Percentiles rank a stretch among this genome's conserved stretches.
These are phyloP conservation scores for Hortaea sp. DNA, from an alignment of 2,329 filamentous ascomycete genomes.

Conservation along the genomic window DNA sequence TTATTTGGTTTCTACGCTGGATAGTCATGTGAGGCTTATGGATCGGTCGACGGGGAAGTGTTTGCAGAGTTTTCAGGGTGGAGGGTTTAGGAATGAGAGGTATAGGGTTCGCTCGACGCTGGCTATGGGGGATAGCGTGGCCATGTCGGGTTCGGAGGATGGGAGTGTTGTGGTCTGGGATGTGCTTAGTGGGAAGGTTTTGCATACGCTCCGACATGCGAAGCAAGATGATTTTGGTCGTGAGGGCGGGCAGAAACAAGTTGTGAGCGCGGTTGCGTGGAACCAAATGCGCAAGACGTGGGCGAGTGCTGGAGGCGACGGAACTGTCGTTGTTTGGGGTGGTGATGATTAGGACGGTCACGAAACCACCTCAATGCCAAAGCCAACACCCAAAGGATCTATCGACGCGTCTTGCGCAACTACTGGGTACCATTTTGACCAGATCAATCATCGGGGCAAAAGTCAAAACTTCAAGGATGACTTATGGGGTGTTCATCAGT, in stretches of 20 bases:
- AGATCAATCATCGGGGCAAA: too few species aligned
- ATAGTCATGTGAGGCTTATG: conserved; percentile 69
- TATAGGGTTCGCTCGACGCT: conserved; percentile 67
- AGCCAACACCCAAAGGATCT: too few species aligned
- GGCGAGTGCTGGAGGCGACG: conserved; percentile 41
- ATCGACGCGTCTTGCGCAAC: too few species aligned
- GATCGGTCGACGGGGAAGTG: conserved; percentile 66
- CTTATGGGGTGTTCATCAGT: too few species aligned
- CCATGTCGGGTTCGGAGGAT: conserved; percentile 72
- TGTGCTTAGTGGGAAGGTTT: conserved; percentile 59
- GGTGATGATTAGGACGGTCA: background rate
- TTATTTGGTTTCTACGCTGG: conserved; percentile 63
- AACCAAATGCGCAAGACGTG: conserved; percentile 37
- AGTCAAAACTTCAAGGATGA: too few species aligned
- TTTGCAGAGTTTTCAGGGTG: conserved; percentile 58
- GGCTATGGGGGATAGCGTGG: conserved; percentile 65
- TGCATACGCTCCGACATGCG: conserved; percentile 48
- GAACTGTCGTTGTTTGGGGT: conserved; percentile 28
- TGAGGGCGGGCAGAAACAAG: conserved; percentile 30
- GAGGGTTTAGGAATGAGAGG: conserved; percentile 52
- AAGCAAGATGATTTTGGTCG: conserved; percentile 9
- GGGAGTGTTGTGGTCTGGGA: conserved; percentile 75
- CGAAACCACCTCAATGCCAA: too few species aligned
- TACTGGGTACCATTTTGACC: too few species aligned
- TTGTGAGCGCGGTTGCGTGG: conserved; percentile 40